Evolutionary conservation across 768 basidiomycete genomes (phyloP).

Genomic region (Agrocybe praecox): DNA sequence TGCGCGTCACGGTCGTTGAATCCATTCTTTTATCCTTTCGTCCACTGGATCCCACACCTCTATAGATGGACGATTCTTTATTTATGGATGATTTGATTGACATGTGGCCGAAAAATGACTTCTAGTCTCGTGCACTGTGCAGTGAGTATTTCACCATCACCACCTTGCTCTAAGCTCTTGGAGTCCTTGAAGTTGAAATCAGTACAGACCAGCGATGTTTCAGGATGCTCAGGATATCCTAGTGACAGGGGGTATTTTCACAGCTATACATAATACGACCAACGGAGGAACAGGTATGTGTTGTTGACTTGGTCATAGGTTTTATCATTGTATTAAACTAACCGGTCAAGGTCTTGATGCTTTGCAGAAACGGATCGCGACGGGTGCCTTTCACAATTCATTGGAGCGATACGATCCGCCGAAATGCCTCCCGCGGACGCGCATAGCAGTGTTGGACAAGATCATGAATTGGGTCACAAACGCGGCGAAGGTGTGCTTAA

Average conservation of each 20-base stretch:
- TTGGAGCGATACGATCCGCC: conserved; percentile 12
- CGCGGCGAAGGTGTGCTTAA: background rate
- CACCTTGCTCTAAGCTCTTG: too few species aligned
- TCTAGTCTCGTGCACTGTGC: too few species aligned
- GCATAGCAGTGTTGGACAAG: conserved; percentile 8
- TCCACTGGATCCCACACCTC: too few species aligned
- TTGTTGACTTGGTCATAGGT: background rate
- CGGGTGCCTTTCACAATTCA: conserved; percentile 13
- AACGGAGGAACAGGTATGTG: background rate
- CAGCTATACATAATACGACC: background rate
- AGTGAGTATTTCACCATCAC: too few species aligned
- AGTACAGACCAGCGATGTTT: conserved; percentile 5
- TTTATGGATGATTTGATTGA: too few species aligned
- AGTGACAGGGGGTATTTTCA: conserved; percentile 10
- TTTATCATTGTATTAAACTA: background rate
- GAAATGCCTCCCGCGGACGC: conserved; percentile 24
- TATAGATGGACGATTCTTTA: too few species aligned
- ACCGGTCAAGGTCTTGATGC: background rate
- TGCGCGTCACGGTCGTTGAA: too few species aligned
- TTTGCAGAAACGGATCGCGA: background rate
- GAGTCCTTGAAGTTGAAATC: too few species aligned
- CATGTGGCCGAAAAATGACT: too few species aligned
- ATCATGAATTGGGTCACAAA: conserved; percentile 9
- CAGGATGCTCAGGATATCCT: background rate
- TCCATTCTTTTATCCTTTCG: too few species aligned